A percentile compares a stretch with the other conserved stretches of the same genome.
Evolutionary conservation across 192 early-diverging fungal genomes (phyloP).

Genomic region (Chytriomyces hyalinus): DNA sequence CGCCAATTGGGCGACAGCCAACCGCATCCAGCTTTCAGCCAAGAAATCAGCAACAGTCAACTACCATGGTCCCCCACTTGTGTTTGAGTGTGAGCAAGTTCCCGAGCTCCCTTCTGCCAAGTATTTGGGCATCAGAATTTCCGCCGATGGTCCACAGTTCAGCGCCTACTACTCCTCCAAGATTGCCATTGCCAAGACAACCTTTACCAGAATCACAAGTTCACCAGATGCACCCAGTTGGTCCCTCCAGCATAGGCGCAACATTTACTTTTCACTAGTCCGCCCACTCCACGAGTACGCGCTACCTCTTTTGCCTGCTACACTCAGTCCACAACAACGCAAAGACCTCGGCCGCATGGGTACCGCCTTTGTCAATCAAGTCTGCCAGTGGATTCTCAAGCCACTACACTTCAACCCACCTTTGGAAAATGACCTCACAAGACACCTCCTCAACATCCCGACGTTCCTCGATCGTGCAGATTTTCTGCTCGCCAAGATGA

Average conservation of each 20-base stretch:
- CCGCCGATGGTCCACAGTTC: background rate
- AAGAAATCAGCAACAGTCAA: background rate
- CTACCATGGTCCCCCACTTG: background rate
- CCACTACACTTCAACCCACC: background rate
- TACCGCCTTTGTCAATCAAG: background rate
- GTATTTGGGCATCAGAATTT: conserved; percentile 2
- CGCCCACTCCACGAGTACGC: background rate
- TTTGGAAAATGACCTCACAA: background rate
- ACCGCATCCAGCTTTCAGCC: background rate
- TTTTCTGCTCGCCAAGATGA: background rate
- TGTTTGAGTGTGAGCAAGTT: background rate
- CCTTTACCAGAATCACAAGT: background rate
- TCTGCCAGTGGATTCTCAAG: background rate
- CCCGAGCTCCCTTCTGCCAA: background rate
- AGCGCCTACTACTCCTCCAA: background rate
- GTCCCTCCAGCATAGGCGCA: no score
- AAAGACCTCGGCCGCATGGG: background rate
- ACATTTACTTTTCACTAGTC: background rate
- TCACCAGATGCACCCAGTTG: background rate
- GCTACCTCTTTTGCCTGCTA: background rate
- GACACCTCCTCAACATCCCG: background rate
- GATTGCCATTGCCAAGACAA: background rate
- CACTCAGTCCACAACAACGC: no score
- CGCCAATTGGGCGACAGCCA: background rate
- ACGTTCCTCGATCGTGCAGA: background rate